These are phyloP conservation scores for Tylopilus subfusipes DNA, from an alignment of 768 basidiomycete species.

Conservation along the genomic window DNA sequence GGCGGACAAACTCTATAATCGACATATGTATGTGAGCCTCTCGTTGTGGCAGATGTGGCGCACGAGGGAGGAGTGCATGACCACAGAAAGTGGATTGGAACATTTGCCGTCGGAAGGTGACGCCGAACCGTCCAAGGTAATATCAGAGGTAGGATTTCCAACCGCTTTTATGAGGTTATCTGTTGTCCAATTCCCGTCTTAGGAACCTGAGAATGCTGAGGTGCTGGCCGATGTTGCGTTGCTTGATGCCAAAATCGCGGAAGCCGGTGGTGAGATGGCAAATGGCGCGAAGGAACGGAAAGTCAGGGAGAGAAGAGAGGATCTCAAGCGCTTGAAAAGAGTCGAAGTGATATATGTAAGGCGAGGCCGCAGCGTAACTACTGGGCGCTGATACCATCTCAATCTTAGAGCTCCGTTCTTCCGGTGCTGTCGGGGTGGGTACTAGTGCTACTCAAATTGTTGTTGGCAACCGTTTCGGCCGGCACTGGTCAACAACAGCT, in stretches of 20 bases:
- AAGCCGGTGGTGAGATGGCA: slow-evolving; percentile 53
- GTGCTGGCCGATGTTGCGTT: slow-evolving; percentile 69
- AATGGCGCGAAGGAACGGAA: slow-evolving; percentile 54
- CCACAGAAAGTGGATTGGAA: slow-evolving; percentile 87
- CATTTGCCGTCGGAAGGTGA: slow-evolving; percentile 64
- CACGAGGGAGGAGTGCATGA: slow-evolving; percentile 93
- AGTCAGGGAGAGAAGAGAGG: slow-evolving; percentile 67
- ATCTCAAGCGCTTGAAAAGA: slow-evolving; percentile 81
- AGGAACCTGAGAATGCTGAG: slow-evolving; percentile 62
- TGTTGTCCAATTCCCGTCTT: slow-evolving; percentile 4
- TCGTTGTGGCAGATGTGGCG: slow-evolving; percentile 93
- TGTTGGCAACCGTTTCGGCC: slow-evolving; percentile 91
- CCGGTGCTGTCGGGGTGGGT: slow-evolving; percentile 88
- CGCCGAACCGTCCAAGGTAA: slow-evolving; percentile 49
- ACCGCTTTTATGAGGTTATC: not conserved
- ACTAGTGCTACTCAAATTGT: slow-evolving; percentile 85
- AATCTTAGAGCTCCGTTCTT: slow-evolving; percentile 68
- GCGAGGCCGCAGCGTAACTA: not conserved
- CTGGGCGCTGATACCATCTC: not conserved
- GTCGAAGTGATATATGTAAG: slow-evolving; percentile 93
- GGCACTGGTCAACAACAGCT: slow-evolving; percentile 51
- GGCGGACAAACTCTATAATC: slow-evolving; percentile 85
- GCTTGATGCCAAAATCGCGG: slow-evolving; percentile 70
- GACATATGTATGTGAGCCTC: slow-evolving; percentile 87
- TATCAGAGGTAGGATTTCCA: slow-evolving; percentile 34